These are phyloP conservation scores for Phyllachora maydis DNA, from an alignment of 2,329 filamentous ascomycete species.

Conservation along the genomic window DNA sequence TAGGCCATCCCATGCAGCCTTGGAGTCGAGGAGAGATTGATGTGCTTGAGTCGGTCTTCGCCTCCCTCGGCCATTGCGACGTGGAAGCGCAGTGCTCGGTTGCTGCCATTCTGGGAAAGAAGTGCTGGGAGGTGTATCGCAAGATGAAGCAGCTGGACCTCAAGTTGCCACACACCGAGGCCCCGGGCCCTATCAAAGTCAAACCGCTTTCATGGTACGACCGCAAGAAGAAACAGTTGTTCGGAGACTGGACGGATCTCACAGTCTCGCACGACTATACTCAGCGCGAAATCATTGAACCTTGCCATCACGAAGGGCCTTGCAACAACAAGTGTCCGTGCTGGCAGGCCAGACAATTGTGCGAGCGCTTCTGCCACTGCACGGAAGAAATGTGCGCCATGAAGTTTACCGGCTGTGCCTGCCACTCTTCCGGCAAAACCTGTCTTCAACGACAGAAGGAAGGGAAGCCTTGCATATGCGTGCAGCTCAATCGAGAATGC, in stretches of 20 bases:
- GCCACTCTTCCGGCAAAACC: conserved; percentile 35
- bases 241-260: conserved; percentile 32
- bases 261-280: conserved; percentile 33
- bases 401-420: conserved; percentile 47
- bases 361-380: conserved; percentile 53
- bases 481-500: conserved; percentile 56
- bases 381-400: conserved; percentile 35
- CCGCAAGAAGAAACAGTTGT: conserved; percentile 29
- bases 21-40: conserved; percentile 29
- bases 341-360: conserved; percentile 30
- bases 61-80: conserved; percentile 19
- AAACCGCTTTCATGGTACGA: conserved; percentile 34
- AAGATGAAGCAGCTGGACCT: conserved; percentile 19
- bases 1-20: conserved; percentile 11
- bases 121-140: conserved; percentile 28
- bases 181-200: conserved; percentile 11
- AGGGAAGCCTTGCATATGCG: conserved; percentile 43
- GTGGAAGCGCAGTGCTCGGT: conserved; percentile 25
- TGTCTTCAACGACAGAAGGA: conserved; percentile 35
- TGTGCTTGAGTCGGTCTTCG: conserved; percentile 23
- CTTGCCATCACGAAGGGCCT: conserved; percentile 49
- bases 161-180: conserved; percentile 7
- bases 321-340: conserved; percentile 45
- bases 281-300: conserved; percentile 34
- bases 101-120: conserved; percentile 25